Percentiles rank a stretch among this genome's conserved stretches.
Evolutionary conservation across 495 filamentous ascomycete genomes (phyloP).

Genomic region (Trichoderma orchidacearum): DNA sequence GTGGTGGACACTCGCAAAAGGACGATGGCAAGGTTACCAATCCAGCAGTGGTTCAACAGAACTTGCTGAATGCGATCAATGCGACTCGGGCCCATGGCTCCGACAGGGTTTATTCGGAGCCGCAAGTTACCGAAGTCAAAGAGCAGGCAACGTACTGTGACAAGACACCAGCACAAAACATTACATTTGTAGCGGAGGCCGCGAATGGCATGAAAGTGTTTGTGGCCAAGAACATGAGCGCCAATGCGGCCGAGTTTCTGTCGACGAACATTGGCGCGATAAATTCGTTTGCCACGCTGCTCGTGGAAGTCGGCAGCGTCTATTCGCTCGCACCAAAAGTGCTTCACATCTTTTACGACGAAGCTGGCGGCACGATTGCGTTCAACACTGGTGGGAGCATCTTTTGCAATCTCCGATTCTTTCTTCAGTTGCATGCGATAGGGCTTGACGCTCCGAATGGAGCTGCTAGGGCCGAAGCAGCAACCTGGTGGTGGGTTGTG

Average conservation of each 20-base stretch:
- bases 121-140: constrained; percentile 58
- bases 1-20: constrained; percentile 2
- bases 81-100: constrained; percentile 72
- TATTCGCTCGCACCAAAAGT: constrained; percentile 48
- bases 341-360: constrained; percentile 81
- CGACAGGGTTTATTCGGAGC: constrained; percentile 51
- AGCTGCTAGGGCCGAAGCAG: constrained; percentile 45
- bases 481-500: constrained; percentile 85
- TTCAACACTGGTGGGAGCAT: constrained; percentile 80
- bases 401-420: constrained; percentile 90
- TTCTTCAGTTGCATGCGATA: constrained; percentile 57
- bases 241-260: constrained; percentile 43
- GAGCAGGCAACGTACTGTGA: constrained; percentile 88
- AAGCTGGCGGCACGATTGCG: constrained; percentile 66
- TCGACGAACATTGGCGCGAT: constrained; percentile 46
- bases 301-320: constrained; percentile 54
- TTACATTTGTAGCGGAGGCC: constrained; percentile 58
- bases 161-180: constrained; percentile 62
- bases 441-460: constrained; percentile 10
- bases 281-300: constrained; percentile 53
- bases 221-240: constrained; percentile 39
- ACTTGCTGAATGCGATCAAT: constrained; percentile 68
- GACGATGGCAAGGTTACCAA: constrained; percentile 37
- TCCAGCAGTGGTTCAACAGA: constrained; percentile 40
- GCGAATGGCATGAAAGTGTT: constrained; percentile 62